Conservation (phyloP, 2,329 filamentous ascomycete genomes). For the Graphiopsis chlorocephala region DNA sequence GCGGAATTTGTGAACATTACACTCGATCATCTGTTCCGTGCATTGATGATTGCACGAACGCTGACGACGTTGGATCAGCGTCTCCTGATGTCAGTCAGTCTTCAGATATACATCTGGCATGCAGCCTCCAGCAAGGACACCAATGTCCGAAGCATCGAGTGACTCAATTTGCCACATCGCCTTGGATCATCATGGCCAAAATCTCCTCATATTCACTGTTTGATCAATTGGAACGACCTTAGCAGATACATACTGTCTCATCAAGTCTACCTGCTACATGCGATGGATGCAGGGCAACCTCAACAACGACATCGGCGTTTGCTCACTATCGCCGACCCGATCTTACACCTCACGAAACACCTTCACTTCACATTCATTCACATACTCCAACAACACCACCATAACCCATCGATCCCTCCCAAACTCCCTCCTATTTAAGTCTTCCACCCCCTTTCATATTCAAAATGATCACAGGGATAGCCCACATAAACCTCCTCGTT, state of each 20-base stretch:
- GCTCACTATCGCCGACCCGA: constrained; percentile 2
- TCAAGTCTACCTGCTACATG: not conserved
- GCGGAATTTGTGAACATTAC: not conserved
- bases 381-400: not conserved
- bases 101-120: too few species aligned
- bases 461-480: constrained; percentile 52
- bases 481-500: constrained; percentile 60
- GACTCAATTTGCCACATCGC: too few species aligned
- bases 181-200: too few species aligned
- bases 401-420: not conserved
- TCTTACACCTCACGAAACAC: not conserved
- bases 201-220: not conserved
- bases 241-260: not conserved
- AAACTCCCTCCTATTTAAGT: too few species aligned
- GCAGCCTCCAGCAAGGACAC: not conserved
- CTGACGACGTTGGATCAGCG: not conserved
- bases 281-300: not conserved
- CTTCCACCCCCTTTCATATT: too few species aligned
- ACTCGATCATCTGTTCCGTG: not conserved
- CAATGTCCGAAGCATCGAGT: not conserved
- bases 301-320: not conserved
- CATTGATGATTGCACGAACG: not conserved
- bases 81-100: not conserved
- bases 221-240: not conserved
- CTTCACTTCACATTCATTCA: not conserved